phyloP scores from a whole-genome alignment of 1,284 basidiomycete genomes.

The Mycosarcoma maydis region DNA sequence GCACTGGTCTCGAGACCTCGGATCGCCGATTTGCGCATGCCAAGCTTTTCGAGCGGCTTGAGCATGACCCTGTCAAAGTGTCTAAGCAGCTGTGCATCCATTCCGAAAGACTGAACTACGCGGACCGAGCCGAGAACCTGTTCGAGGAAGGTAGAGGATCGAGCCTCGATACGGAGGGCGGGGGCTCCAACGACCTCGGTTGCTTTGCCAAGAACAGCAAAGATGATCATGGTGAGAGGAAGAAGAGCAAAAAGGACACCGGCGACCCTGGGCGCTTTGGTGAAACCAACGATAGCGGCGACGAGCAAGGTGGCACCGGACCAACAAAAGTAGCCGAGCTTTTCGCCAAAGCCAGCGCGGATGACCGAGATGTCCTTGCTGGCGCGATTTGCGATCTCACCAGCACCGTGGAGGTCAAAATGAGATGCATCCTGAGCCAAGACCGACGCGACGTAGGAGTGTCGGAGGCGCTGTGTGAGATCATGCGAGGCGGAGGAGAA shows the following conservation, averaged over 20 bases:
- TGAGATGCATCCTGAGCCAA: conserved; percentile 68
- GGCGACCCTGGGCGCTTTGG: conserved; percentile 66
- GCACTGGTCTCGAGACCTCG: conserved; percentile 52
- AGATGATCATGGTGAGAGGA: conserved; percentile 65
- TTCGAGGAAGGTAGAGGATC: conserved; percentile 68
- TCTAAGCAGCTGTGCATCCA: conserved; percentile 62
- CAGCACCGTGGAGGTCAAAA: conserved; percentile 68
- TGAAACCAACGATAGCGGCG: conserved; percentile 67
- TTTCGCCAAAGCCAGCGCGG: conserved; percentile 68
- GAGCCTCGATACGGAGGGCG: conserved; percentile 66
- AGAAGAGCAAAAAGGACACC: conserved; percentile 68
- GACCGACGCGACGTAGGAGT: conserved; percentile 68
- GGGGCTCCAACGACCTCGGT: conserved; percentile 61
- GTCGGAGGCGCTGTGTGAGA: conserved; percentile 65
- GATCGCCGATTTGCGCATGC: conserved; percentile 61
- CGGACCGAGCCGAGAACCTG: conserved; percentile 68
- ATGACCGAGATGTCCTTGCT: conserved; percentile 68
- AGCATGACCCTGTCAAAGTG: conserved; percentile 66
- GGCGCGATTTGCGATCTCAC: conserved; percentile 68
- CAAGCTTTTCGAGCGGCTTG: conserved; percentile 62
- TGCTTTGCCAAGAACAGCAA: conserved; percentile 62
- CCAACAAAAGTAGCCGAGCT: conserved; percentile 68
- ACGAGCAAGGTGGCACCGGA: conserved; percentile 62
- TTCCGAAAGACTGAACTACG: conserved; percentile 68
- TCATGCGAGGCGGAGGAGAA: conserved; percentile 66